Conservation (phyloP, 2,329 filamentous ascomycete species). For the Kalaharituber pfeilii region DNA sequence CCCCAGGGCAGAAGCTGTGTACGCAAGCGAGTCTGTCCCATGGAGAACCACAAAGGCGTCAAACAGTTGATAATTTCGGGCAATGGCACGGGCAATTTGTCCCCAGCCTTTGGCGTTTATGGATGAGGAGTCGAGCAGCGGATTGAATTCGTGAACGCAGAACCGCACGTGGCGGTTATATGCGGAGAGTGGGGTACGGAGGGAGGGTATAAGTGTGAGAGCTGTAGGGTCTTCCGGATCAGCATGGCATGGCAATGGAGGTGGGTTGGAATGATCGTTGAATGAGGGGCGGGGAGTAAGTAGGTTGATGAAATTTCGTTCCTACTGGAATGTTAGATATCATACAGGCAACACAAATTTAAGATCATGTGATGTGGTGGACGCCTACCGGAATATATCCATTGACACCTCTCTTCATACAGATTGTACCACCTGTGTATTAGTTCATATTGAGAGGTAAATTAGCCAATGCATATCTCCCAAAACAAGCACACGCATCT, state of each 20-base stretch:
- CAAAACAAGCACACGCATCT: neutral
- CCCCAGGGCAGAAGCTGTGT: slow-evolving; percentile 75
- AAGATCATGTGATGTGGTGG: neutral
- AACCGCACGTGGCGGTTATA: slow-evolving; percentile 72
- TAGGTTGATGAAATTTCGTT: slow-evolving; percentile 54
- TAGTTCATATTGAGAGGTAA: neutral
- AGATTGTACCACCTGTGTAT: slow-evolving; percentile 52
- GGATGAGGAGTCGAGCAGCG: slow-evolving; percentile 73
- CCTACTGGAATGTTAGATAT: slow-evolving; percentile 21
- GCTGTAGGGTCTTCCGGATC: slow-evolving; percentile 3
- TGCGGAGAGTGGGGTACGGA: slow-evolving; percentile 57
- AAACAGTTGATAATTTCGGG: slow-evolving; percentile 61
- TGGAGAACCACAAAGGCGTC: slow-evolving; percentile 85
- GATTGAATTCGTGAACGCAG: slow-evolving; percentile 65
- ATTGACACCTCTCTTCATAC: slow-evolving; percentile 67
- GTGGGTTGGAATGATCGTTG: slow-evolving; percentile 53
- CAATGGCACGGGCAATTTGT: slow-evolving; percentile 51
- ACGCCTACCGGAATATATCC: slow-evolving; percentile 57
- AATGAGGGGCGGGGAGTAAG: slow-evolving; percentile 70
- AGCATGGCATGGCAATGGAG: slow-evolving; percentile 35
- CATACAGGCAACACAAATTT: neutral
- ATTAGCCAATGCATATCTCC: neutral
- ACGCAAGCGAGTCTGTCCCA: slow-evolving; percentile 76
- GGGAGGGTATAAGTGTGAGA: neutral
- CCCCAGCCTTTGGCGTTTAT: slow-evolving; percentile 78